Conservation (phyloP, 176 grass and related monocot genomes). For the Bromus sterilis region DNA sequence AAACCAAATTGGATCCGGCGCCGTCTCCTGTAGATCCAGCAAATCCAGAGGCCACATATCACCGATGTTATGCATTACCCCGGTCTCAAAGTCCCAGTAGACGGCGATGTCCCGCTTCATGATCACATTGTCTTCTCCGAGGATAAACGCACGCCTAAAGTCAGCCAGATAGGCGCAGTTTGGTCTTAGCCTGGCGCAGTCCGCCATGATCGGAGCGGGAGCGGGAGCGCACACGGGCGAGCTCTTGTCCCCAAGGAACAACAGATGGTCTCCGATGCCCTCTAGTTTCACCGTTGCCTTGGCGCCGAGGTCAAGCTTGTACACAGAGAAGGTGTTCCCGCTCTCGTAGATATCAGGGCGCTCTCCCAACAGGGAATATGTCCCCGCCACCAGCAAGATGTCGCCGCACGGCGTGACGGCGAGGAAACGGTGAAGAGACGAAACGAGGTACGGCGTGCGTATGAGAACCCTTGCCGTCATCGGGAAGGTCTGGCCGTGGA, state of each 20-base stretch:
- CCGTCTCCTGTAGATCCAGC: neutral
- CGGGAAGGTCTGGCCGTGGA: neutral
- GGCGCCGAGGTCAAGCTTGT: neutral
- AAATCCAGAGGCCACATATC: neutral
- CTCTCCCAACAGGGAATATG: neutral
- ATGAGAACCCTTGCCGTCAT: neutral
- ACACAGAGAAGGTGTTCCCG: neutral
- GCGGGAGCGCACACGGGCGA: neutral
- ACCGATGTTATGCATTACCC: neutral
- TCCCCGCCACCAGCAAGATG: neutral
- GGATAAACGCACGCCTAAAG: neutral
- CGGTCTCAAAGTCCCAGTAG: neutral
- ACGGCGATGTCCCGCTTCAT: neutral
- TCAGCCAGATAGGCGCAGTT: constrained; percentile 1
- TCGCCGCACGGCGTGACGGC: neutral
- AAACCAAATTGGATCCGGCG: neutral
- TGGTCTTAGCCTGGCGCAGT: neutral
- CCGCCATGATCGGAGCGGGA: neutral
- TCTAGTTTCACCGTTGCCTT: neutral
- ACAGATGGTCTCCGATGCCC: neutral
- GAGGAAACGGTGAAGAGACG: neutral
- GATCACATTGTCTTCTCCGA: neutral
- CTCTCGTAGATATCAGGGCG: neutral
- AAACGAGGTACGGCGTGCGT: neutral
- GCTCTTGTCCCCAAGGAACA: neutral